Conservation (phyloP, 805 yeast genomes). For the Ogataea degrootiae region DNA sequence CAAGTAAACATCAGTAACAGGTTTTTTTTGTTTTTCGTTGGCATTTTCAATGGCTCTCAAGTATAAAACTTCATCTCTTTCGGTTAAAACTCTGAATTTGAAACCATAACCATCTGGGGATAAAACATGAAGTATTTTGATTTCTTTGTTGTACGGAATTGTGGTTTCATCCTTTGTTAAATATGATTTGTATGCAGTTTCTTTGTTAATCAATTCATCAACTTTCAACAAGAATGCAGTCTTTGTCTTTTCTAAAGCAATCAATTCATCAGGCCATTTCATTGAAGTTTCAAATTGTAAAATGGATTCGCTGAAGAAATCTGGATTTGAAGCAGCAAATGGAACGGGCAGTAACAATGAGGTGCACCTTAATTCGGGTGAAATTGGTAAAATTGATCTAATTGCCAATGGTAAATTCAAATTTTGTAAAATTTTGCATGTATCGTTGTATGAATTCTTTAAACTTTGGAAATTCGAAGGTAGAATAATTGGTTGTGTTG, state of each 20-base stretch:
- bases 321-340: constrained; percentile 67
- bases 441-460: constrained; percentile 46
- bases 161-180: constrained; percentile 60
- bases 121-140: constrained; percentile 57
- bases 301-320: constrained; percentile 74
- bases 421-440: constrained; percentile 42
- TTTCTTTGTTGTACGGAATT: constrained; percentile 59
- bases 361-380: constrained; percentile 70
- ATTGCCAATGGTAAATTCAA: constrained; percentile 66
- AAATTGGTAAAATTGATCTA: constrained; percentile 67
- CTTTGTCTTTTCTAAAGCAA: constrained; percentile 82
- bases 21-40: constrained; percentile 52
- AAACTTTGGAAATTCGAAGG: constrained; percentile 38
- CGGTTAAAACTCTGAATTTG: constrained; percentile 69
- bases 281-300: constrained; percentile 84
- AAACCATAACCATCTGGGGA: constrained; percentile 92
- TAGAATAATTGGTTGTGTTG: constrained; percentile 44
- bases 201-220: constrained; percentile 40
- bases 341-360: constrained; percentile 80
- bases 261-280: constrained; percentile 94
- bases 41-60: constrained; percentile 66
- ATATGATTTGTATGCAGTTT: constrained; percentile 51
- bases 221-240: constrained; percentile 82
- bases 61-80: constrained; percentile 75
- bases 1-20: constrained; percentile 56